Conservation (phyloP, 106 monocot species). For the Cymbidium sinense region DNA sequence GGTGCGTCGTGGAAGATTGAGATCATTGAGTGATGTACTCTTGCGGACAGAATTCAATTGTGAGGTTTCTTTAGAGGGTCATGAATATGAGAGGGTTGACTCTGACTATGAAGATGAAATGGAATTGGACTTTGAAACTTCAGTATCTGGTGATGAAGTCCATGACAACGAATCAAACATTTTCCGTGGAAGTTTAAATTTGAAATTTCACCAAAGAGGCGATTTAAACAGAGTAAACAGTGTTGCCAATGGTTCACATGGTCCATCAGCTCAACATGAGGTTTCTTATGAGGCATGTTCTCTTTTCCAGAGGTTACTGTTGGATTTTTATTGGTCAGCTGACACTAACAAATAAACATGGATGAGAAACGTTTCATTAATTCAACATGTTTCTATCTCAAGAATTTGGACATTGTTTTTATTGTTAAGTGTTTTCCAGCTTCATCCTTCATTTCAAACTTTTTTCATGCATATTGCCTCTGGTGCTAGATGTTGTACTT, state of each 20-base stretch:
- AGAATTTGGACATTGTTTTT: not conserved
- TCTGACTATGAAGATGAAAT: constrained; percentile 94
- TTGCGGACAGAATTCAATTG: constrained; percentile 36
- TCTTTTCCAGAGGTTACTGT: not conserved
- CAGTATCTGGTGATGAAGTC: constrained; percentile 70
- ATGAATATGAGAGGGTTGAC: constrained; percentile 54
- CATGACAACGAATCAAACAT: constrained; percentile 51
- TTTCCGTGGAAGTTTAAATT: constrained; percentile 78
- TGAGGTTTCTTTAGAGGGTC: constrained; percentile 35
- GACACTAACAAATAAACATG: not conserved
- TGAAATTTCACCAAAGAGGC: constrained; percentile 53
- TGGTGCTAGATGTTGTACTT: not conserved
- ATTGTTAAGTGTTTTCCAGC: not conserved
- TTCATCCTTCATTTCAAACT: not conserved
- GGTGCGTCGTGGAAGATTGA: constrained; percentile 27
- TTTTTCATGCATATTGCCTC: not conserved
- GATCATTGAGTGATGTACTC: constrained; percentile 48
- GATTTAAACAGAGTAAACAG: constrained; percentile 33
- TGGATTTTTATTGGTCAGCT: not conserved
- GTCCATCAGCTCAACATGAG: constrained; percentile 36
- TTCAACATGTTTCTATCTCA: not conserved
- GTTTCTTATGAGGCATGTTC: constrained; percentile 40
- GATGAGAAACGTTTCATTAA: not conserved
- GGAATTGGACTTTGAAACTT: constrained; percentile 94
- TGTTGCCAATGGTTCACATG: constrained; percentile 33